These are phyloP conservation scores for Aspergillus fijiensis DNA, from an alignment of 2,329 filamentous ascomycete genomes.

Conservation along the genomic window DNA sequence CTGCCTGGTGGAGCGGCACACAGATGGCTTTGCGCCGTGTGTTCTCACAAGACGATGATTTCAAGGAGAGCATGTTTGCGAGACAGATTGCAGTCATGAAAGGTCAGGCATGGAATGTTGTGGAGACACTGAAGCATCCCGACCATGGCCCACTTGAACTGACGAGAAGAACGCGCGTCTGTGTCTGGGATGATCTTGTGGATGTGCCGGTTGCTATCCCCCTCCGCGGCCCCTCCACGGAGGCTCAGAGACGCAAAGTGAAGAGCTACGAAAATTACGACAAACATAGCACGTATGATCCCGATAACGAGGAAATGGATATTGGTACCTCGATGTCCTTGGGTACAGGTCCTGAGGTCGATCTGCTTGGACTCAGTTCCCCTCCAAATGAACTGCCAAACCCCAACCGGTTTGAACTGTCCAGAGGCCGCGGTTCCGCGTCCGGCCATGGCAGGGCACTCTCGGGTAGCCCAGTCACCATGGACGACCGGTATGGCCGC, in stretches of 20 bases:
- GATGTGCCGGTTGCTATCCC: conserved; percentile 94
- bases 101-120: conserved; percentile 98
- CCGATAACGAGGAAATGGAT: conserved; percentile 83
- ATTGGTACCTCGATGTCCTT: conserved; percentile 71
- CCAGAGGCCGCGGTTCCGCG: conserved; percentile 42
- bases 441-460: conserved; percentile 36
- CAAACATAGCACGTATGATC: conserved; percentile 34
- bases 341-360: conserved; percentile 53
- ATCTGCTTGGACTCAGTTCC: conserved; percentile 68
- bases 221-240: conserved; percentile 79
- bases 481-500: conserved; percentile 31
- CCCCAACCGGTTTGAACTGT: conserved; percentile 71
- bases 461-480: conserved; percentile 37
- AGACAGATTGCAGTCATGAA: conserved; percentile 99
- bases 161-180: conserved; percentile 84
- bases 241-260: conserved; percentile 69
- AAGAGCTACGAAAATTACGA: conserved; percentile 39
- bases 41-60: conserved; percentile 90
- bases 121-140: conserved; percentile 88
- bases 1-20: conserved; percentile 95
- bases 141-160: conserved; percentile 94
- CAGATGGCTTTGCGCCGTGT: conserved; percentile 80
- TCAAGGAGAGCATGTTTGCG: conserved; percentile 99
- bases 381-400: conserved; percentile 64
- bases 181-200: conserved; percentile 96